Percentiles rank a stretch among this genome's conserved stretches.
These are phyloP conservation scores for Aspergillus tanneri DNA, from an alignment of 2,329 filamentous ascomycete species.

Conservation along the genomic window DNA sequence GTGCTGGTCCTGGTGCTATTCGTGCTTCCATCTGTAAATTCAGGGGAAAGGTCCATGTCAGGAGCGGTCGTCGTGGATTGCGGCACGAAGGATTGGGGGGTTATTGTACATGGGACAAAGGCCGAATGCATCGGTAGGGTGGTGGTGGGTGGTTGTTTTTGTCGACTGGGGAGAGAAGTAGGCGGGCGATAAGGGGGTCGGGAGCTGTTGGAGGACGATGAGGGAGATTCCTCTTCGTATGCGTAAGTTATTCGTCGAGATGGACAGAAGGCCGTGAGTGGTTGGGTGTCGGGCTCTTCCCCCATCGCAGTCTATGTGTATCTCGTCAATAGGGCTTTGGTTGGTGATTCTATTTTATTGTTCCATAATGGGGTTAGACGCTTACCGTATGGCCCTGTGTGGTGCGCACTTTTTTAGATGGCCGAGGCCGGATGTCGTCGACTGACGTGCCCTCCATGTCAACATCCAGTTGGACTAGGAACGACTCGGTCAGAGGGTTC, in stretches of 20 bases:
- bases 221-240: background rate
- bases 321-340: no score
- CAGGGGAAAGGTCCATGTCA: constrained; percentile 36
- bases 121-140: no score
- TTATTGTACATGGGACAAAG: no score
- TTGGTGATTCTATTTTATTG: background rate
- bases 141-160: constrained; percentile 16
- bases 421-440: constrained; percentile 19
- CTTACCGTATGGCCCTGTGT: constrained; percentile 12
- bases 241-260: background rate
- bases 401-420: constrained; percentile 10
- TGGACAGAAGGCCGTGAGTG: background rate
- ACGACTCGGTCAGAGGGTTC: constrained; percentile 91
- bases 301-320: background rate
- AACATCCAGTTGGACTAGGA: constrained; percentile 87
- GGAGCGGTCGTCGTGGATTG: constrained; percentile 1
- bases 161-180: constrained; percentile 27
- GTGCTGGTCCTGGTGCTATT: constrained; percentile 11
- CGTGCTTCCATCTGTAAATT: constrained; percentile 24
- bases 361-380: no score
- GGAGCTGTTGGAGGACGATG: constrained; percentile 6
- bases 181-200: constrained; percentile 1
- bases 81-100: no score
- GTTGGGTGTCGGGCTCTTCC: background rate
- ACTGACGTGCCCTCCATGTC: constrained; percentile 67